Percentiles rank a stretch among this genome's conserved stretches.
Evolutionary conservation across 140 eudicot species (phyloP).

Genomic region (Bidens hawaiensis): DNA sequence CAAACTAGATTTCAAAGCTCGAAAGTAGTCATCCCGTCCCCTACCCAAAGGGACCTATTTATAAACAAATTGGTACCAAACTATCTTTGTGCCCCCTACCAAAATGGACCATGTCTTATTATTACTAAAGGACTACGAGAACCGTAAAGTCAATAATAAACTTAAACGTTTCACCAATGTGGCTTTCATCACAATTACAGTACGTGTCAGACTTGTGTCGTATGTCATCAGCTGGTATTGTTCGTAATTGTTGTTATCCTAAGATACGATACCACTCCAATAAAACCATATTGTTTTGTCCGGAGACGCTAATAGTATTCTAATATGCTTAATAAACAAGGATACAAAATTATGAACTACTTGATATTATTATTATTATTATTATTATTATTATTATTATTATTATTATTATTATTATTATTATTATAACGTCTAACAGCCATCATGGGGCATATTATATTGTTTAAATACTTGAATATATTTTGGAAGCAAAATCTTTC

Average conservation of each 20-base stretch:
- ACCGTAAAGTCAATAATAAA: neutral
- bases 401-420: too few relatives aligned
- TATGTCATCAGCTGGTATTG: neutral
- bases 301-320: neutral
- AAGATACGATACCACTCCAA: too few relatives aligned
- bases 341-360: neutral
- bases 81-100: neutral
- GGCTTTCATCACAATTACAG: neutral
- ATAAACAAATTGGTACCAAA: neutral
- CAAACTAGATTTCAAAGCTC: neutral
- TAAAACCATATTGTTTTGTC: neutral
- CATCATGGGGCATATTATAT: neutral
- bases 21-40: conserved; percentile 7
- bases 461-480: neutral
- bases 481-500: conserved; percentile 6
- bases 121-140: too few relatives aligned
- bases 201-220: too few relatives aligned
- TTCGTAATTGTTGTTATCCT: too few relatives aligned
- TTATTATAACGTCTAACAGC: neutral
- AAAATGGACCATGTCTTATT: neutral
- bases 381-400: too few relatives aligned
- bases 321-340: neutral
- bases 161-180: neutral
- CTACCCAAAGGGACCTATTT: conserved; percentile 2
- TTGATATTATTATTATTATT: too few relatives aligned